Conservation (phyloP, 768 basidiomycete genomes). For the Gautieria morchelliformis region DNA sequence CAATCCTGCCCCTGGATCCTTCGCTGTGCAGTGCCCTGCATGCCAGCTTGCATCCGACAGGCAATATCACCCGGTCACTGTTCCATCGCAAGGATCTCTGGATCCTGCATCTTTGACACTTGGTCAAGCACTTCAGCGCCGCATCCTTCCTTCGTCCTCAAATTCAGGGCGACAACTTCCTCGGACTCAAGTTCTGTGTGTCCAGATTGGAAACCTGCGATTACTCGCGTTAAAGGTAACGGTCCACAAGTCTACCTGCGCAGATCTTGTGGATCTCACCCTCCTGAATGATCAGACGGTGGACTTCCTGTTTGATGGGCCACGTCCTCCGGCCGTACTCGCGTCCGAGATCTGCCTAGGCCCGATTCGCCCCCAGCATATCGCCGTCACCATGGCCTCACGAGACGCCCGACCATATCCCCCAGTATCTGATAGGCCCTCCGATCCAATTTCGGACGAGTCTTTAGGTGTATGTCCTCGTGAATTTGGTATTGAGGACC, state of each 20-base stretch:
- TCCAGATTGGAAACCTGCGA: slow-evolving; percentile 76
- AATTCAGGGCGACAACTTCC: slow-evolving; percentile 85
- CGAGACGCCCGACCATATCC: slow-evolving; percentile 76
- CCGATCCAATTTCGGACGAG: slow-evolving; percentile 50
- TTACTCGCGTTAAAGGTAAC: slow-evolving; percentile 77
- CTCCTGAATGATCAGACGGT: slow-evolving; percentile 62
- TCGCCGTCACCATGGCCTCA: slow-evolving; percentile 76
- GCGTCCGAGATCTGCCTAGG: slow-evolving; percentile 75
- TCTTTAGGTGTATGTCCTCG: slow-evolving; percentile 78
- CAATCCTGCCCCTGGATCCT: too few relatives aligned
- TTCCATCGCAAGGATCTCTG: slow-evolving; percentile 60
- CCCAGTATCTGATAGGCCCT: slow-evolving; percentile 22
- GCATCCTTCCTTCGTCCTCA: slow-evolving; percentile 71
- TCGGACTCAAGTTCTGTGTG: slow-evolving; percentile 70
- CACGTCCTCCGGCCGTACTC: slow-evolving; percentile 58
- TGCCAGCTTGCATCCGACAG: slow-evolving; percentile 82
- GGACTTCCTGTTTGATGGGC: slow-evolving; percentile 79
- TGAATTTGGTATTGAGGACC: slow-evolving; percentile 62
- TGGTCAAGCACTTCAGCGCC: slow-evolving; percentile 89
- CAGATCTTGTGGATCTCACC: slow-evolving; percentile 61
- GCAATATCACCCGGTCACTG: slow-evolving; percentile 73
- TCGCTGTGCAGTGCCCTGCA: too few relatives aligned
- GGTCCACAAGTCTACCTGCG: slow-evolving; percentile 67
- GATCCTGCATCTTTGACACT: slow-evolving; percentile 83
- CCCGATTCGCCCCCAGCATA: slow-evolving; percentile 82